Percentiles rank a stretch among this genome's conserved stretches.
Conservation (phyloP, 2,329 filamentous ascomycete species). For the Ramichloridium luteum region DNA sequence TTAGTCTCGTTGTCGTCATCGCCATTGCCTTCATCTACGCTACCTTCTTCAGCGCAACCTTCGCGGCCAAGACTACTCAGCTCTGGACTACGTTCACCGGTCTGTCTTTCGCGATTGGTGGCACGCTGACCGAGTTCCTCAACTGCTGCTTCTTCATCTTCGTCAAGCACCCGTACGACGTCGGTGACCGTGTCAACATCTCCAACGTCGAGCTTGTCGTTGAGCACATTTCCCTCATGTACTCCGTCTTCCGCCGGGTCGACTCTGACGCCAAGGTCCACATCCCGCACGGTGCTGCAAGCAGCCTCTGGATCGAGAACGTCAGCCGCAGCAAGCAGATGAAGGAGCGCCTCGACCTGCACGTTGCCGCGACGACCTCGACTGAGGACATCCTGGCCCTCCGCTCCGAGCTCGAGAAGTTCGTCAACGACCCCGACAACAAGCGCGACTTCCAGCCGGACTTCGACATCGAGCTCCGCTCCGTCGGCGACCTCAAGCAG, state of each 20-base stretch:
- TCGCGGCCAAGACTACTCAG: slow-evolving; percentile 15
- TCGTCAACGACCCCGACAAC: slow-evolving; percentile 24
- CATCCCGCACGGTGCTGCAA: slow-evolving; percentile 25
- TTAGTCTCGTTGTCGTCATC: slow-evolving; percentile 32
- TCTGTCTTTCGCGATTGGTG: slow-evolving; percentile 85
- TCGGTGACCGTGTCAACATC: slow-evolving; percentile 25
- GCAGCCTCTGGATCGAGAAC: slow-evolving; percentile 27
- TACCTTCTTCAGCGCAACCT: slow-evolving; percentile 22
- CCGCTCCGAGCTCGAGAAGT: slow-evolving; percentile 19
- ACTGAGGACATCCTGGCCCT: slow-evolving; percentile 24
- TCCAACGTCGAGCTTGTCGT: slow-evolving; percentile 18
- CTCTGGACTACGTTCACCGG: slow-evolving; percentile 19
- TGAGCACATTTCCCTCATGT: slow-evolving; percentile 22
- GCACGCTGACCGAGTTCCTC: slow-evolving; percentile 85
- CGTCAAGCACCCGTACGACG: slow-evolving; percentile 89
- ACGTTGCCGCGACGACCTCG: slow-evolving; percentile 19
- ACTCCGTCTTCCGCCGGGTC: slow-evolving; percentile 21
- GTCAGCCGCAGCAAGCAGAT: slow-evolving; percentile 23
- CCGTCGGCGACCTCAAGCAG: slow-evolving; percentile 20
- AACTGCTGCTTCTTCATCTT: slow-evolving; percentile 96
- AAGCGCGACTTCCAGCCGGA: slow-evolving; percentile 24
- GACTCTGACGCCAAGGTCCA: slow-evolving; percentile 20
- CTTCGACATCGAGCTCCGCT: slow-evolving; percentile 23
- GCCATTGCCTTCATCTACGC: slow-evolving; percentile 26
- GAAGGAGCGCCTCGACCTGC: slow-evolving; percentile 22